phyloP scores from a whole-genome alignment of 106 monocot genomes.

The Acorus calamus region DNA sequence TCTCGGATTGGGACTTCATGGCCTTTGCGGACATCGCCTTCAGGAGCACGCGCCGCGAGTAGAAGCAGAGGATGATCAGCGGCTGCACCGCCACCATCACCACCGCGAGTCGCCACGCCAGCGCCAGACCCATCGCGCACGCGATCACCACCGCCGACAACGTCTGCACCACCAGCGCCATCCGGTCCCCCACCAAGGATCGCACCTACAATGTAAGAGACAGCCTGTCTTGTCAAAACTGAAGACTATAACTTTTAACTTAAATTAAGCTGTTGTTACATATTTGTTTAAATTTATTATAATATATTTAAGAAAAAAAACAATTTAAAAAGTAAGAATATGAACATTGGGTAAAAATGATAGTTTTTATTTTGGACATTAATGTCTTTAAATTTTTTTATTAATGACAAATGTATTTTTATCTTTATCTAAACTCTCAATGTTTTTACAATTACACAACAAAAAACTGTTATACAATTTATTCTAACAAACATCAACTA shows the following conservation, averaged over 20 bases:
- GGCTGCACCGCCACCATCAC: conserved; percentile 50
- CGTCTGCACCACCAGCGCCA: conserved; percentile 40
- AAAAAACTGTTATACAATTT: too few species aligned
- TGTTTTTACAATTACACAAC: too few species aligned
- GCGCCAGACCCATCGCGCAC: conserved; percentile 31
- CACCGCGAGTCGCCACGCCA: conserved; percentile 35
- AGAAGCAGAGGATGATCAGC: conserved; percentile 31
- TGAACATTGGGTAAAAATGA: too few species aligned
- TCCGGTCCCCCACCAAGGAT: conserved; percentile 51
- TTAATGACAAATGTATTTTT: too few species aligned
- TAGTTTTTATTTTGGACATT: too few species aligned
- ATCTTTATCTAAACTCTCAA: too few species aligned
- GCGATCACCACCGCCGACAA: conserved; percentile 28
- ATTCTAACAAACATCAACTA: too few species aligned
- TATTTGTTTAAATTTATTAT: too few species aligned
- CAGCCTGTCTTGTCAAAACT: neutral
- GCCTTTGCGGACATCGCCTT: conserved; percentile 31
- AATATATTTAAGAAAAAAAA: too few species aligned
- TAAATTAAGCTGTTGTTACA: too few species aligned
- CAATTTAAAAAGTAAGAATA: too few species aligned
- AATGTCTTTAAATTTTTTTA: too few species aligned
- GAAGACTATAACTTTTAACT: neutral
- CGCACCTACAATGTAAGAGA: conserved; percentile 18
- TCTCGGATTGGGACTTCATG: conserved; percentile 34
- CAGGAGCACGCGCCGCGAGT: conserved; percentile 33